These are phyloP conservation scores for Ogataea wickerhamii DNA, from an alignment of 805 yeast genomes.

Conservation along the genomic window DNA sequence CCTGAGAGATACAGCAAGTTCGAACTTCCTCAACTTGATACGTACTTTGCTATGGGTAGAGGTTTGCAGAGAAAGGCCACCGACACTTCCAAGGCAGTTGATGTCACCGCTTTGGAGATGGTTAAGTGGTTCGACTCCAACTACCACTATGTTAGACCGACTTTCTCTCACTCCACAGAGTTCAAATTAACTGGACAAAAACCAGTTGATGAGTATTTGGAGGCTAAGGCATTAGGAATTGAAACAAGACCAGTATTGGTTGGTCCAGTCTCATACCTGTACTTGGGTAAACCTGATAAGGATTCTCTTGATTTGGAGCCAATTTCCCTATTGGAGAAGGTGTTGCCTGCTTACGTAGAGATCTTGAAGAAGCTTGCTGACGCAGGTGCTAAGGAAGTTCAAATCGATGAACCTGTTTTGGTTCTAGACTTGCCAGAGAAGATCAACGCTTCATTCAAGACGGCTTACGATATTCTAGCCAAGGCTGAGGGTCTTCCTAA, in stretches of 20 bases:
- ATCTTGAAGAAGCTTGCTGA: conserved; percentile 79
- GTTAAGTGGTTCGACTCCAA: conserved; percentile 99
- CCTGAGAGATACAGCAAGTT: conserved; percentile 96
- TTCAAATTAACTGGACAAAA: conserved; percentile 95
- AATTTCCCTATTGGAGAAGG: conserved; percentile 80
- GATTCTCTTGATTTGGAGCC: conserved; percentile 95
- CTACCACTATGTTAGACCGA: conserved; percentile 99
- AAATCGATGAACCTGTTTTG: conserved; percentile 95
- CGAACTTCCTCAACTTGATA: conserved; percentile 84
- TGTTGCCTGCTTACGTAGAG: conserved; percentile 91
- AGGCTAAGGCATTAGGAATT: conserved; percentile 94
- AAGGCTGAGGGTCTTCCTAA: conserved; percentile 70
- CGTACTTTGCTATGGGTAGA: conserved; percentile 98
- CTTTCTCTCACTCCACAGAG: conserved; percentile 90
- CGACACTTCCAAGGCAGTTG: conserved; percentile 82
- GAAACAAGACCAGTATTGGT: conserved; percentile 96
- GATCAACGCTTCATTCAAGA: conserved; percentile 82
- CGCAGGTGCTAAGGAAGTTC: conserved; percentile 95
- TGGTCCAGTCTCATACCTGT: conserved; percentile 95
- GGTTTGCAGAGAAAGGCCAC: conserved; percentile 98
- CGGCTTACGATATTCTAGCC: conserved; percentile 76
- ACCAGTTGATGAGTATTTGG: conserved; percentile 96
- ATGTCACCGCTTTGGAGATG: conserved; percentile 98
- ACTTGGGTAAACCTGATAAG: conserved; percentile 97
- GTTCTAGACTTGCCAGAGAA: conserved; percentile 88